Evolutionary conservation across 495 filamentous ascomycete genomes (phyloP).

Genomic region (Rostrohypoxylon terebratum): DNA sequence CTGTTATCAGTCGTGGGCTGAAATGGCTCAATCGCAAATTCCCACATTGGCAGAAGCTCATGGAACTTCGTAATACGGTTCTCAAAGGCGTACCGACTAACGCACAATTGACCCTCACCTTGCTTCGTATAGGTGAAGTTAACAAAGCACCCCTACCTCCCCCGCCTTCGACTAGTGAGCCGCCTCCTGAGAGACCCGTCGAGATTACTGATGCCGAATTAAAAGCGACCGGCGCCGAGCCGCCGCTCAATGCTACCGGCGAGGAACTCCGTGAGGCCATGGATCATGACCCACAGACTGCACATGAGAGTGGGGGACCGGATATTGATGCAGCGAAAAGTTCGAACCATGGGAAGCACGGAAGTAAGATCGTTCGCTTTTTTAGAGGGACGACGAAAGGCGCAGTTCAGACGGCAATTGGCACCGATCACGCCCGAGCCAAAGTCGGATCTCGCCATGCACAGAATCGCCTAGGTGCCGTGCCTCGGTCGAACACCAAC

Average conservation of each 20-base stretch:
- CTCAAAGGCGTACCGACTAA: conserved; percentile 90
- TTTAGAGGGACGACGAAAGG: conserved; percentile 77
- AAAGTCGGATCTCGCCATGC: conserved; percentile 73
- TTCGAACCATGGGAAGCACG: conserved; percentile 53
- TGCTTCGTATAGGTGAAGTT: conserved; percentile 86
- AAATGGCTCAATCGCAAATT: conserved; percentile 72
- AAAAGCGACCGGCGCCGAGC: conserved; percentile 52
- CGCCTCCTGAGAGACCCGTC: conserved; percentile 65
- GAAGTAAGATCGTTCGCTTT: conserved; percentile 70
- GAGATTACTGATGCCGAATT: conserved; percentile 61
- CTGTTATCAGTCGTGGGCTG: conserved; percentile 70
- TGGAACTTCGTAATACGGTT: conserved; percentile 74
- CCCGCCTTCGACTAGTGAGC: conserved; percentile 69
- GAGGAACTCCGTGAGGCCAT: conserved; percentile 60
- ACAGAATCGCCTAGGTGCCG: conserved; percentile 75
- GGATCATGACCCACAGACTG: conserved; percentile 51
- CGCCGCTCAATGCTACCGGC: conserved; percentile 55
- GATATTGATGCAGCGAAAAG: conserved; percentile 63
- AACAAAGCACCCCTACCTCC: conserved; percentile 85
- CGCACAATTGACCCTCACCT: conserved; percentile 84
- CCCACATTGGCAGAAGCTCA: conserved; percentile 79
- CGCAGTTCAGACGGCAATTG: conserved; percentile 74
- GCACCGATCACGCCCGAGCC: conserved; percentile 75
- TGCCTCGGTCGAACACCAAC: conserved; percentile 62
- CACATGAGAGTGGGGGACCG: conserved; percentile 48